Percentiles rank a stretch among this genome's conserved stretches.
Evolutionary conservation across 108 stramenopile species (phyloP).

Genomic region (Cyclotella cryptica): DNA sequence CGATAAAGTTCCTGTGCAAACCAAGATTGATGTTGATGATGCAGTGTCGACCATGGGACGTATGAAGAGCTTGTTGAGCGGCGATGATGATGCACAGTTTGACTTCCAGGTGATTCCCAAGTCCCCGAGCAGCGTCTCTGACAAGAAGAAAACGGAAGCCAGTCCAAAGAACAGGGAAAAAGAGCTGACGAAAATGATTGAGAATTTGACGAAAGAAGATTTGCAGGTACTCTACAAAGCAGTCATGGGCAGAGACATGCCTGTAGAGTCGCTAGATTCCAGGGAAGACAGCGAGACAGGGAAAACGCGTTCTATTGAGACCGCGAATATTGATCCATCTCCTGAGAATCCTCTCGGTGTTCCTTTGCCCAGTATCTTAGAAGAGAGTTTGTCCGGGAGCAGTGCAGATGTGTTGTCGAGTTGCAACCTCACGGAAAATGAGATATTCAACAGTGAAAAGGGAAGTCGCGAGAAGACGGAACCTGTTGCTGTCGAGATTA

Average conservation of each 20-base stretch:
- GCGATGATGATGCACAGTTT: background rate
- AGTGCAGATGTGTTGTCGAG: background rate
- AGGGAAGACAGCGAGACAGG: slow-evolving; percentile 3
- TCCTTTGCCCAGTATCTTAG: slow-evolving; percentile 16
- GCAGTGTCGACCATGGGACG: slow-evolving; percentile 3
- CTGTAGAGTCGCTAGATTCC: slow-evolving; percentile 1
- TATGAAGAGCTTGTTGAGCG: slow-evolving; percentile 3
- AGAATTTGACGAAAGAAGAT: slow-evolving; percentile 17
- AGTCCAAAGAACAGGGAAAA: background rate
- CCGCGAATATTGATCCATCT: background rate
- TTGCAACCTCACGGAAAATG: background rate
- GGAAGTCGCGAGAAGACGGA: background rate
- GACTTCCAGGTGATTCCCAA: background rate
- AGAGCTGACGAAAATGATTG: background rate
- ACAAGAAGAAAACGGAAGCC: background rate
- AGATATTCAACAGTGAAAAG: background rate
- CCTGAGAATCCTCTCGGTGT: background rate
- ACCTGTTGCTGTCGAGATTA: background rate
- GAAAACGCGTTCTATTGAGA: background rate
- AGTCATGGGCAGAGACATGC: slow-evolving; percentile 19
- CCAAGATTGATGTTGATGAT: slow-evolving; percentile 19
- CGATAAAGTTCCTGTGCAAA: background rate
- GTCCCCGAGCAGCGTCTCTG: background rate
- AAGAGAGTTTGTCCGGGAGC: slow-evolving; percentile 15
- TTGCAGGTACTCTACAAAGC: slow-evolving; percentile 16